Evolutionary conservation across 2,329 filamentous ascomycete genomes (phyloP), one percentile per base, ranked within the genome.

Genomic region (Fusarium hainanense): DNA sequence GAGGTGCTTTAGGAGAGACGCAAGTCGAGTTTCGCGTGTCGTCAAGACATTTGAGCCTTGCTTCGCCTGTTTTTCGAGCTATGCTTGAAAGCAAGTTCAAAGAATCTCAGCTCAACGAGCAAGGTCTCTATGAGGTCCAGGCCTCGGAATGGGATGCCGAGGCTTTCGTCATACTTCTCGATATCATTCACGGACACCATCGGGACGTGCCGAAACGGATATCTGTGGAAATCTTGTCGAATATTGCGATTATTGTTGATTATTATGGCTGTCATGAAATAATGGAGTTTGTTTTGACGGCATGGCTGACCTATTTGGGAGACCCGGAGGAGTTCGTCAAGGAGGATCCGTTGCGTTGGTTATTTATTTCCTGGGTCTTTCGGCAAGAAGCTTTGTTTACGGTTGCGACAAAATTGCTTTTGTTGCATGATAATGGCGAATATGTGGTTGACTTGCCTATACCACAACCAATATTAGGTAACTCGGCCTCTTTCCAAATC

Each of bases 191-290:
- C 18, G 70, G 77, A 5, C 73, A 71, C 11, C 65, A 70, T 9
- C 60, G 63, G 44, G 54, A 48, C 6, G 71, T 79, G 0, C 75
- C 77, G 1, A 59, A 59, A 2, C 25, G 6, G 0, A 32, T 78
- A 10, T 54, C 47, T 1, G 58, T 76, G 2, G 73, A 77, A 23
- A 74, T 66, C 25, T 49, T 77, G 1, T 69, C 74, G 3, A 75
- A 77, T 27, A 56, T 78, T 10, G 74, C 76, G 0, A 69, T 74
- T 8, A 54, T 78, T 4, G 74, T 78, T 3, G 75, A 78, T n/a
- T 77, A 78, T 28, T 77, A 77, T 16, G 52, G 76, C 6, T 77
- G 73, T 30, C 69, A 75, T 27, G 77, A 78, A 13, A 52, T 69
- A 9, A 58, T 73, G 2, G 69, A 75, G 12, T 10, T 72, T 6